Evolutionary conservation across 1,284 basidiomycete genomes (phyloP).

Genomic region (Takashimella tepidaria): DNA sequence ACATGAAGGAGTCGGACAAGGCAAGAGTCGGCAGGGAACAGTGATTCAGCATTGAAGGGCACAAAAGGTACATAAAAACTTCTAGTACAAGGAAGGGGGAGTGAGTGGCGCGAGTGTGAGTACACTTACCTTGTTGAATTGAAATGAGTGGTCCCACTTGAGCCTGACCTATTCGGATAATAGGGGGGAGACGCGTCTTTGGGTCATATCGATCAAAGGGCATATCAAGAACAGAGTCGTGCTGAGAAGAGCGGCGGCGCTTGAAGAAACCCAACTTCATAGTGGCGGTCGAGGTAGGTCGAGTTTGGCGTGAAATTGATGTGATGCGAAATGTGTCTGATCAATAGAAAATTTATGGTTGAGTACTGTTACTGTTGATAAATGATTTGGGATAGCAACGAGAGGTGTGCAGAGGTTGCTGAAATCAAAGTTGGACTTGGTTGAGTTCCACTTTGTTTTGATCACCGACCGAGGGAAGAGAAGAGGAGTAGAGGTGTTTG

Average conservation of each 20-base stretch:
- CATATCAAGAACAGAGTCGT: constrained; percentile 22
- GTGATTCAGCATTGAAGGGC: too few relatives aligned
- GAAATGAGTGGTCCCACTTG: constrained; percentile 9
- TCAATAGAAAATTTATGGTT: too few relatives aligned
- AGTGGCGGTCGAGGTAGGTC: background rate
- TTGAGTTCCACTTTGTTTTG: too few relatives aligned
- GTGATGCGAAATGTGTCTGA: background rate
- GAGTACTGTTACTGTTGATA: too few relatives aligned
- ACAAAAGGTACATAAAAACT: background rate
- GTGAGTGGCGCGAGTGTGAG: background rate
- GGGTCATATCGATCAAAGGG: constrained; percentile 17
- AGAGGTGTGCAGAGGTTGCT: too few relatives aligned
- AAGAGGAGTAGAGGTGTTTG: too few relatives aligned
- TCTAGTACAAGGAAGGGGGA: background rate
- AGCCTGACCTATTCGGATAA: constrained; percentile 15
- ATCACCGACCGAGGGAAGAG: too few relatives aligned
- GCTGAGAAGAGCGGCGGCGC: background rate
- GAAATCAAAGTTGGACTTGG: too few relatives aligned
- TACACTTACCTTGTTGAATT: constrained; percentile 8
- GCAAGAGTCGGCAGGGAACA: background rate
- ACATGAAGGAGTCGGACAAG: too few relatives aligned
- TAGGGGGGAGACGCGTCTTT: constrained; percentile 14
- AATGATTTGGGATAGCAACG: too few relatives aligned
- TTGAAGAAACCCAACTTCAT: background rate
- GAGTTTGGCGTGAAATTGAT: background rate